phyloP scores from a whole-genome alignment of 805 yeast species.

The Pichia nakasei region DNA sequence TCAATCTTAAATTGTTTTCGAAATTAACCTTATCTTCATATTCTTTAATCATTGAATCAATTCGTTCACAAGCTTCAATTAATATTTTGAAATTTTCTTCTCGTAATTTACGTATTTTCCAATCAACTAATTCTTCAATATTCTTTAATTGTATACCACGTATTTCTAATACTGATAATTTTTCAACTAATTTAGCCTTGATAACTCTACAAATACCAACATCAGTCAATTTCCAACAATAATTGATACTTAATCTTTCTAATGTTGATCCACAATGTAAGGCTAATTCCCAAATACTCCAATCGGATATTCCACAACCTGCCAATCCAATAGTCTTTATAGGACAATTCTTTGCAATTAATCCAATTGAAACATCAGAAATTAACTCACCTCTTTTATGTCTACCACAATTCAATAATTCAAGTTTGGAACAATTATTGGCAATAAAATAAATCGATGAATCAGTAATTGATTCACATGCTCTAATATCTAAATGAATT shows the following conservation, averaged over 20 bases:
- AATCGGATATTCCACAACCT: slow-evolving; percentile 76
- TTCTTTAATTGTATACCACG: slow-evolving; percentile 54
- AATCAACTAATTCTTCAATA: slow-evolving; percentile 57
- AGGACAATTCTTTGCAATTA: slow-evolving; percentile 46
- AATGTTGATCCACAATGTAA: slow-evolving; percentile 35
- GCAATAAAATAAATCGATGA: slow-evolving; percentile 65
- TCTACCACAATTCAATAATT: slow-evolving; percentile 70
- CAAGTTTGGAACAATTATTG: slow-evolving; percentile 45
- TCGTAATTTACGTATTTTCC: slow-evolving; percentile 42
- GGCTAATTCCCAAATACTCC: slow-evolving; percentile 74
- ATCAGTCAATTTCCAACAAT: slow-evolving; percentile 40
- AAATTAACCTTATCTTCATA: slow-evolving; percentile 54
- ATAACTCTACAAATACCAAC: slow-evolving; percentile 27
- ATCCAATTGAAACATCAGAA: slow-evolving; percentile 59
- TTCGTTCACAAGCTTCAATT: slow-evolving; percentile 70
- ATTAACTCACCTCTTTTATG: slow-evolving; percentile 58
- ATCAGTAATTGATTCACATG: slow-evolving; percentile 74
- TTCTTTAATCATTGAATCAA: slow-evolving; percentile 49
- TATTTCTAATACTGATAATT: slow-evolving; percentile 67
- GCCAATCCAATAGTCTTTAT: slow-evolving; percentile 77
- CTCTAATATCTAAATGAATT: slow-evolving; percentile 65
- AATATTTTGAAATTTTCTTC: slow-evolving; percentile 35
- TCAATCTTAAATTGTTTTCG: slow-evolving; percentile 45
- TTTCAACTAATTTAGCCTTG: slow-evolving; percentile 40
- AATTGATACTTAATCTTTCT: slow-evolving; percentile 65